Evolutionary conservation across 768 basidiomycete genomes (phyloP), one percentile per base, ranked within the genome.

Genomic region (Sarcodon aspratus): DNA sequence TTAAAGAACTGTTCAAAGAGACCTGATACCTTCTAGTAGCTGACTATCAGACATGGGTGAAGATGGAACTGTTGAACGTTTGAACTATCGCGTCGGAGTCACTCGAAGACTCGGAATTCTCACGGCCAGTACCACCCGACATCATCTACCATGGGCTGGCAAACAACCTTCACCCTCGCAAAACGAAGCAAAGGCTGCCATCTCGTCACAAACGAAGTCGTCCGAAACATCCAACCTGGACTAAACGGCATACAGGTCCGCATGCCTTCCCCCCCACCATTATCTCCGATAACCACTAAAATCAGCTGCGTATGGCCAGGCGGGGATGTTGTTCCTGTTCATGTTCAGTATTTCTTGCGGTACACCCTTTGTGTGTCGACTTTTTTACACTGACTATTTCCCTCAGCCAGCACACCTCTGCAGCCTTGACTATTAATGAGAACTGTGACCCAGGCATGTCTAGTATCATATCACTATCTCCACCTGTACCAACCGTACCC

Each of bases 321-420:
- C 83, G 55, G 93, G 93, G 33, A 88, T 96, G 74, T 65, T 94
- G 46, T 89, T 84, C 63, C 76, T 96, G 34, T 91, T 91, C 67
- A 88, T 95, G 86, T 83, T 33, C 36, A 9, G 27, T 9, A 36
- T 36, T 10, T 13, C 35, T 36, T 45, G 43, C 49, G 32, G 33
- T 21, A 27, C 27, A 12, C 33, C 44, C 27, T 17, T 40, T 18
- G 5, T 33, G 31, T 18, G 12, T 54, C 47, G 35, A 55, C 58
- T 48, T 49, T 55, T 5, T 33, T 52, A 33, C 50, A 49, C 36
- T 48, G 65, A 65, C 44, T 66, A 73, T 27, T 21, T 15, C 33
- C 33, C n/a, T 44, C 52, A 80, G 78, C 44, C 77, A 80, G 61
- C 87, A 93, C 65, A 86, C 86, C 5, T 85, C 82, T 36, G 83